A percentile compares a stretch with the other conserved stretches of the same genome.
Evolutionary conservation across 208 protist species (phyloP).

Genomic region (Trichomonas gallinae): DNA sequence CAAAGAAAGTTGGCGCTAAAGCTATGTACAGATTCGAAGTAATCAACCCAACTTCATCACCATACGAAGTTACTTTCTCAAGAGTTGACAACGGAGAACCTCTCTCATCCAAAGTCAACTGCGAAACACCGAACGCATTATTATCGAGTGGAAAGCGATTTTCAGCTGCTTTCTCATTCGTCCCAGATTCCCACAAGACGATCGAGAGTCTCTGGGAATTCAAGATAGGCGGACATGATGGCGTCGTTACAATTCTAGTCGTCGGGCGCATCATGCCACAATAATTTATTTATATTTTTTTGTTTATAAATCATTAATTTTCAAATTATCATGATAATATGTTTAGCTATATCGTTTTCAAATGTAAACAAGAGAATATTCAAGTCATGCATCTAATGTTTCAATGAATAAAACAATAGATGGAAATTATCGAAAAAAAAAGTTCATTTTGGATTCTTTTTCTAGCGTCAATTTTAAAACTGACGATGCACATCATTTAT

Average conservation of each 20-base stretch:
- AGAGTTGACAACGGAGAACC: neutral
- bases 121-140: neutral
- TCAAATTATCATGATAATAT: too few relatives aligned
- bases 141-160: neutral
- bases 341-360: too few relatives aligned
- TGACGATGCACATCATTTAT: too few relatives aligned
- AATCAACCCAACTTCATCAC: neutral
- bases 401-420: too few relatives aligned
- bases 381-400: too few relatives aligned
- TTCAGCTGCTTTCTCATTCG: neutral
- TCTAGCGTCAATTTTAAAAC: too few relatives aligned
- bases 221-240: neutral
- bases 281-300: neutral
- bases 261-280: constrained; percentile 1
- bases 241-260: neutral
- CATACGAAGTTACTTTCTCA: neutral
- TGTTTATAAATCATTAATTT: neutral
- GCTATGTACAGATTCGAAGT: neutral
- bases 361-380: too few relatives aligned
- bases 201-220: neutral
- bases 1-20: neutral
- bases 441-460: too few relatives aligned
- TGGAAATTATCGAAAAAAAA: too few relatives aligned
- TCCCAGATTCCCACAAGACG: neutral
- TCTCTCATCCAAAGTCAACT: neutral